Evolutionary conservation across 2,329 filamentous ascomycete genomes (phyloP), one percentile per base, ranked within the genome.

Genomic region (Fusarium nodosum): DNA sequence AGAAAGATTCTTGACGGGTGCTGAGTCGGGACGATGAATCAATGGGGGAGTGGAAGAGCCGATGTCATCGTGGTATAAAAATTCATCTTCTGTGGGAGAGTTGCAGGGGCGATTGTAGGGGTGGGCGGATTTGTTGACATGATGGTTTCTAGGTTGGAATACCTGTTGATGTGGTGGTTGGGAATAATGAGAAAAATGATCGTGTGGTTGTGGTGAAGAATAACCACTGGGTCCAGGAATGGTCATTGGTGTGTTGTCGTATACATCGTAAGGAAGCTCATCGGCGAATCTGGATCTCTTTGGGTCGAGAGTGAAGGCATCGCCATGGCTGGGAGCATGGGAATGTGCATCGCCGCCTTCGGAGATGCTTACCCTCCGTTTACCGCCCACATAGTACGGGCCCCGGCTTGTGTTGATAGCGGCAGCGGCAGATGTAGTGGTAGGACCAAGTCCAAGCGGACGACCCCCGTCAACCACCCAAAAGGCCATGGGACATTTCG

Each of bases 401-500:
- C 59, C 69, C 57, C 60, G 66, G 58, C 59, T 65, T 42, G 69
- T 54, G 64, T 54, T 47, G 52, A 68, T 53, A 64, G 69, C 69
- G 51, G 41, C 41, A 44, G 41, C 22, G 41, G 41, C 24, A 44
- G 36, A 13, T 20, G 69, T 56, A 46, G 60, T 56, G 54, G 70
- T 64, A 66, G 69, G 69, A 72, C 71, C 70, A 70, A 72, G 73
- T 66, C 71, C 70, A 70, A 73, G 73, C 66, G 75, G 68, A 66
- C 69, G 71, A 72, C 68, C 74, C 64, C 76, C 69, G 75, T 77
- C 76, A 69, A 76, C 78, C 66, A 80, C 78, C 81, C 77, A 80
- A 75, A 77, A 82, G 74, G 75, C 77, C 78, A 79, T 81, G 71
- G 78, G 77, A 77, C 79, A 81, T 77, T 62, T 60, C 31, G 66